Percentiles rank a stretch among this genome's conserved stretches.
phyloP scores from a whole-genome alignment of 192 early-diverging fungal species.

The Allomyces macrogynus region DNA sequence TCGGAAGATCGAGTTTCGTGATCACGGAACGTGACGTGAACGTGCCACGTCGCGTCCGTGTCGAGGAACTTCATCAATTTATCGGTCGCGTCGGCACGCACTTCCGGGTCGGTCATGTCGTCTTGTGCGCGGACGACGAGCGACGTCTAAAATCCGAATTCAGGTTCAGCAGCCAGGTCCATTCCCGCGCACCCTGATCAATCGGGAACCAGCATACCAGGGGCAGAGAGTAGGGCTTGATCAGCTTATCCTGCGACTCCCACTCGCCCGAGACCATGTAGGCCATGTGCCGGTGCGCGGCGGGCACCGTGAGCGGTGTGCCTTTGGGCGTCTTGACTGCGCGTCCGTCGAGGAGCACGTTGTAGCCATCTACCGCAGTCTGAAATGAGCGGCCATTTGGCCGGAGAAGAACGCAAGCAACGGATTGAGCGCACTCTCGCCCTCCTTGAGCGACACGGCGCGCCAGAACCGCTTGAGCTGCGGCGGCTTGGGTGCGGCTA shows the following conservation, averaged over 20 bases:
- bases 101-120: conserved; percentile 31
- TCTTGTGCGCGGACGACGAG: conserved; percentile 71
- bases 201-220: conserved; percentile 18
- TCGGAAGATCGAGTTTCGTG: not conserved
- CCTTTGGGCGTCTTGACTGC: conserved; percentile 66
- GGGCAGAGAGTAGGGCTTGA: conserved; percentile 70
- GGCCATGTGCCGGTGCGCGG: conserved; percentile 42
- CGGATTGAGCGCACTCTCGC: conserved; percentile 16
- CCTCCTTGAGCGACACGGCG: conserved; percentile 20
- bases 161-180: not conserved
- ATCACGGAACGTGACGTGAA: not conserved
- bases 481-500: not conserved
- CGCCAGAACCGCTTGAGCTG: conserved; percentile 41
- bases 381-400: no score
- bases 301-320: conserved; percentile 35
- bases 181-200: not conserved
- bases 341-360: conserved; percentile 52
- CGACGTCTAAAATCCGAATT: conserved; percentile 43
- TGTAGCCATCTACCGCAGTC: conserved; percentile 12
- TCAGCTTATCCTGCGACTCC: conserved; percentile 60
- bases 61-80: conserved; percentile 63
- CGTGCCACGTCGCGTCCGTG: conserved; percentile 66
- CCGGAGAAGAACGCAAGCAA: not conserved
- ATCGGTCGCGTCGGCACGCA: conserved; percentile 45
- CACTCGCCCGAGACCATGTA: conserved; percentile 75